A percentile compares a stretch with the other conserved stretches of the same genome.
Conservation (phyloP, 2,329 filamentous ascomycete genomes). For the Pestalotiopsis sp. region DNA sequence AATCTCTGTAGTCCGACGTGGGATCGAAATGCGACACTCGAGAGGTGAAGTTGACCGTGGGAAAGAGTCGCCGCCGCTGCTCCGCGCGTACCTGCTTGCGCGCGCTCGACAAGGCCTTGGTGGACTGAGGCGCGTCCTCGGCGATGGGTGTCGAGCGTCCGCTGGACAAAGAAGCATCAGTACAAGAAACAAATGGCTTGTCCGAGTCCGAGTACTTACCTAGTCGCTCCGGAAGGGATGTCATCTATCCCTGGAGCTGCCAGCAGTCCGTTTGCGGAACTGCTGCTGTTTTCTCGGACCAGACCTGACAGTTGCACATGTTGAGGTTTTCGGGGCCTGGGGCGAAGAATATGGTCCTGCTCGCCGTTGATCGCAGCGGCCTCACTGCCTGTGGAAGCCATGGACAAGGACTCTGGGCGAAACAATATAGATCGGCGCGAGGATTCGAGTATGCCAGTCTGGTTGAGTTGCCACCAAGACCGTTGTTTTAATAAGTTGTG, state of each 20-base stretch:
- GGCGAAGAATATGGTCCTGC: conserved; percentile 48
- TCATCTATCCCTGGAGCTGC: background rate
- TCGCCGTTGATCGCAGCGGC: conserved; percentile 24
- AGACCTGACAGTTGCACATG: conserved; percentile 50
- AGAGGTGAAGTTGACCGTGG: conserved; percentile 87
- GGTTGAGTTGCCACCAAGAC: background rate
- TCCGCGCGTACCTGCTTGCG: conserved; percentile 82
- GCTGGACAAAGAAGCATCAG: conserved; percentile 46
- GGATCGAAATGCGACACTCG: conserved; percentile 96
- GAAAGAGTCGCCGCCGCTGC: conserved; percentile 83
- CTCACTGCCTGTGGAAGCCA: conserved; percentile 18
- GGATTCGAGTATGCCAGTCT: background rate
- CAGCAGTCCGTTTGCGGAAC: conserved; percentile 34
- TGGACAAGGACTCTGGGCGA: background rate
- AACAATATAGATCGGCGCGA: background rate
- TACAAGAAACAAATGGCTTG: conserved; percentile 15
- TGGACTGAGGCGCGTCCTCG: conserved; percentile 89
- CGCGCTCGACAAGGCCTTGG: conserved; percentile 81
- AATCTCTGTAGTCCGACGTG: conserved; percentile 87
- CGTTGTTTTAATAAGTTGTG: background rate
- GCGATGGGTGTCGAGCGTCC: conserved; percentile 83
- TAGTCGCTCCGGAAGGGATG: background rate
- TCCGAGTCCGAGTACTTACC: background rate
- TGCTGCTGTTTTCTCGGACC: conserved; percentile 43
- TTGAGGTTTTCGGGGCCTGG: conserved; percentile 52